Conservation (phyloP, 2,329 filamentous ascomycete genomes). For the Emergomyces pasteurianus region DNA sequence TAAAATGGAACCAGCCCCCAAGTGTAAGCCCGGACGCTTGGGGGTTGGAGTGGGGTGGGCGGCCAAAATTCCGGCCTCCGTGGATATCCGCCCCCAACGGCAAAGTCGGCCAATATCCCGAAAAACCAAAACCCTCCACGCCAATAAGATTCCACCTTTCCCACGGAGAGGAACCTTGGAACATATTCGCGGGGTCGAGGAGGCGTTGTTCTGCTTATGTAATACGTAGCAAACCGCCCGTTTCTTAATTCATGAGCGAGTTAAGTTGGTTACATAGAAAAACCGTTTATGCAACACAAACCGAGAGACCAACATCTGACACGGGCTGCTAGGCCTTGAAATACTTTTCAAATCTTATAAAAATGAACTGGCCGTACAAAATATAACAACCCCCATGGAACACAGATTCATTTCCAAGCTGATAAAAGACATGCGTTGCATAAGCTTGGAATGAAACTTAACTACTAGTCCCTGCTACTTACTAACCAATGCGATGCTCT, state of each 20-base stretch:
- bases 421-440: not conserved
- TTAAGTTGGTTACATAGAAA: no score
- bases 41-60: not conserved
- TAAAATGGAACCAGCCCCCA: not conserved
- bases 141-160: not conserved
- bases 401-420: not conserved
- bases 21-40: not conserved
- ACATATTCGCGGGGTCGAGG: no score
- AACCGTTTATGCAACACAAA: no score
- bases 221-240: no score
- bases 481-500: no score
- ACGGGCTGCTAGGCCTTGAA: not conserved
- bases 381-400: not conserved
- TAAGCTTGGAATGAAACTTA: not conserved
- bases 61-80: slow-evolving; percentile 5
- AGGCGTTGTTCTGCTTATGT: no score
- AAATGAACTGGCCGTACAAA: not conserved
- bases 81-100: not conserved
- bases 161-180: not conserved
- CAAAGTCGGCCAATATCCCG: not conserved
- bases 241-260: no score
- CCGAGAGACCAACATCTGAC: no score
- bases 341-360: not conserved
- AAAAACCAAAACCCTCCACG: not conserved
- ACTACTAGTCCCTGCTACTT: no score